phyloP scores from a whole-genome alignment of 306 rosid species.

The Dalbergia cochinchinensis region DNA sequence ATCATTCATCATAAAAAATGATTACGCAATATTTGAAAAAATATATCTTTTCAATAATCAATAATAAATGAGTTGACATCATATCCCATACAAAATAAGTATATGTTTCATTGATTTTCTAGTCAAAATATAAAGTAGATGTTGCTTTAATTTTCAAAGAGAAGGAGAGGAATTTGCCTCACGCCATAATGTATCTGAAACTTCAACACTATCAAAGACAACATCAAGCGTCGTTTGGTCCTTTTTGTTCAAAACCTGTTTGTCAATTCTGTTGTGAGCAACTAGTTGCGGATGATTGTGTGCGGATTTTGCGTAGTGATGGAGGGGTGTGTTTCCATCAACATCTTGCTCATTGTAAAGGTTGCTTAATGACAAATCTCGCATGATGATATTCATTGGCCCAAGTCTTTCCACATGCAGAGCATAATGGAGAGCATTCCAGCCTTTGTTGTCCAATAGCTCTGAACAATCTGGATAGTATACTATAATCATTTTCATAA shows the following conservation, averaged over 20 bases:
- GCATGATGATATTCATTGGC: rapidly evolving
- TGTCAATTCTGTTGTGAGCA: background rate
- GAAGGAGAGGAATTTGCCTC: too few species aligned
- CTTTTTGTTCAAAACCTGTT: background rate
- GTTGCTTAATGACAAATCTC: background rate
- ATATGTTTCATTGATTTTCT: too few species aligned
- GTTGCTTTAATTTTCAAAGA: too few species aligned
- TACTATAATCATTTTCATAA: background rate
- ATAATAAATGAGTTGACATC: too few species aligned
- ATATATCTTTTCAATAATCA: too few species aligned
- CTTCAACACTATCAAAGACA: background rate
- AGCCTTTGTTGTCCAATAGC: background rate
- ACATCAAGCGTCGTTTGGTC: background rate
- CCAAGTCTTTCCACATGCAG: rapidly evolving
- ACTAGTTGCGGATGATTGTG: rapidly evolving
- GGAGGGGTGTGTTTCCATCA: conserved; percentile 14
- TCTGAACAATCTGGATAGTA: conserved; percentile 17
- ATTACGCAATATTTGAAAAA: too few species aligned
- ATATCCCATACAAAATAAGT: too few species aligned
- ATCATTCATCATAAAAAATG: too few species aligned
- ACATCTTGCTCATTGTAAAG: background rate
- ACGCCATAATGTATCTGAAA: too few species aligned
- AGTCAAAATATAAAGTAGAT: too few species aligned
- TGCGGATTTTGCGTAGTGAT: background rate
- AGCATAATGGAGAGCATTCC: background rate